Evolutionary conservation across 805 yeast species (phyloP), one percentile per base, ranked within the genome.

Genomic region (Monosporozyma aerobia): DNA sequence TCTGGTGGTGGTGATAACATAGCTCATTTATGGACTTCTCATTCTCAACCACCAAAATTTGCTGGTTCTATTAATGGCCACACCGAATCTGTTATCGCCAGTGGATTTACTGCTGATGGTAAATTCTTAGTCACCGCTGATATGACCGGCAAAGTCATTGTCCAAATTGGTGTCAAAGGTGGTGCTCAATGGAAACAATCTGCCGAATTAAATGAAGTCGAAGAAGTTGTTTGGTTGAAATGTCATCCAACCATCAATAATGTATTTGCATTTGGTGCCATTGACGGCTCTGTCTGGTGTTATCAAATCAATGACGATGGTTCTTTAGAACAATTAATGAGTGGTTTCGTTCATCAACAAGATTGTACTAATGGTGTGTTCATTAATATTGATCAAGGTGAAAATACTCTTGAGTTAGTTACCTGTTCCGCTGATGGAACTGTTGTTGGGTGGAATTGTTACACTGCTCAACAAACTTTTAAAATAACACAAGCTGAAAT

Each of bases 1-100:
- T 78, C 92, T 23, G 99, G 99, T 32, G 98, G 97, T 44, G 98
- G 96, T 54, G 99, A 94, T 68, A 83, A 92, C 67, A 74, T 80
- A 27, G 97, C 90, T 1, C 87, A 81, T 65, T 66, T 94, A 61
- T 94, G 98, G 98, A 89, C 97, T 3, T 84, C 95, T 1, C 95
- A 89, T 68, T 76, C 88, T 2, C 82, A 80, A 55, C 96, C 96
- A 33, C 88, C 97, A 10, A 80, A 83, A 56, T 75, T 86, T 53
- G 90, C 89, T 2, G 82, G 86, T 41, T 82, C 86, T 61, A 72
- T 94, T 54, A 73, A 73, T 50, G 95, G 92, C 22, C 95, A 88
- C 70, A 83, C 83, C 43, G 99, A 94, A 68, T 85, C 95, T 33
- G 94, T 94, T 3, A 79, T 89, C 50, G 75, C 88, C 7, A 90